Base-by-base conservation (phyloP, 2,329 filamentous ascomycete species). In the Penicillium brasilianum region DNA sequence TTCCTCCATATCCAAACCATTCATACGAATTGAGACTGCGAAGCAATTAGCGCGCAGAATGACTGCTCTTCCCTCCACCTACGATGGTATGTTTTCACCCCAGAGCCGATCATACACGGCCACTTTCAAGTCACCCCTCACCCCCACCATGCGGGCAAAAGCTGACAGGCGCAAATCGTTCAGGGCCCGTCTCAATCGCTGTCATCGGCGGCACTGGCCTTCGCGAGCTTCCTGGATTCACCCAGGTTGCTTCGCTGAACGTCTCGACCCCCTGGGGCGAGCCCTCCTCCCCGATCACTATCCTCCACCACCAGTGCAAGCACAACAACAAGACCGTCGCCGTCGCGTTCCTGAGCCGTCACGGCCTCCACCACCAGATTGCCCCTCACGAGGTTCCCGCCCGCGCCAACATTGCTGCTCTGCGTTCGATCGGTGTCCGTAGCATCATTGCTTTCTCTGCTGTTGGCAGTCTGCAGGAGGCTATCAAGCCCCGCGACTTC, bases 381-480 rank as follows among this genome's bases (percentile, higher is more conserved):
- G 92, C 93, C 6, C 95, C 95, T 0, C 93, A 97, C 75, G 95
- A 99, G 80, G 91, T 99, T n/a, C 93, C 93, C 61, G 87, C 89
- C 67, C 92, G 92, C 66, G 95, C 95, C 79, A 99, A 98, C 83
- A 96, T 99, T 72, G 94, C 95, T n/a, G 95, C 95, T n/a, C 84
- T 99, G 65, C 89, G 95, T 67, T 88, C 87, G 71, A 84, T 99
- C 63, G 95, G 95, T 68, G 95, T 98, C 49, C 89, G 93, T 72
- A 91, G 88, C 75, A 87, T 98, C 76, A 91, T 99, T 74, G 93
- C 94, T 66, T 99, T 99, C 83, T 94, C 90, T 66, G 95, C 95
- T 52, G 95, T 99, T 59, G 95, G 95, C 64, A 94, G 90, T 72
- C 82, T 99, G 75, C 92, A 90, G 76, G 95, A 97, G 82, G 87